phyloP scores from a whole-genome alignment of 2,329 filamentous ascomycete species.

The Exutisphaerella laricina region DNA sequence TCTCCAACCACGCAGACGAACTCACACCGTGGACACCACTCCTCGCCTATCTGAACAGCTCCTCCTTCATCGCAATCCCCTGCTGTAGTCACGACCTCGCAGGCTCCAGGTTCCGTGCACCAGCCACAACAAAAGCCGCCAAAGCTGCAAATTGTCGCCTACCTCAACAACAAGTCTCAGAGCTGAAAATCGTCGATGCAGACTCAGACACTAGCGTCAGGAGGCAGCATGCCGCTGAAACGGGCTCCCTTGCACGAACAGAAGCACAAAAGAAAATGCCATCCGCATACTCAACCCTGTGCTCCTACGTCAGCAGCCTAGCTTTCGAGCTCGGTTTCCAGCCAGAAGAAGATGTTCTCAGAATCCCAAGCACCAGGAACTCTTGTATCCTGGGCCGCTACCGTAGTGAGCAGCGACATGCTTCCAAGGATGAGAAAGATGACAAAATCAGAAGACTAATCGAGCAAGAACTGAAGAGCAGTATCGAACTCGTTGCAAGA shows the following conservation, averaged over 20 bases:
- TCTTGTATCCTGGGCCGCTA: slow-evolving; percentile 68
- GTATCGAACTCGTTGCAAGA: slow-evolving; percentile 40
- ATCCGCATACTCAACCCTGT: slow-evolving; percentile 78
- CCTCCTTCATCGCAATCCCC: slow-evolving; percentile 86
- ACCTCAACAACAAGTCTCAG: slow-evolving; percentile 24
- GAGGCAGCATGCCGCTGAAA: slow-evolving; percentile 29
- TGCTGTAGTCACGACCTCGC: slow-evolving; percentile 88
- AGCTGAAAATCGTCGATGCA: background rate
- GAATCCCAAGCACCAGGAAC: slow-evolving; percentile 91
- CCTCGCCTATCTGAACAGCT: slow-evolving; percentile 66
- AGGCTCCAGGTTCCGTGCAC: slow-evolving; percentile 66
- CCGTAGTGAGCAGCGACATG: slow-evolving; percentile 4
- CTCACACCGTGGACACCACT: slow-evolving; percentile 94
- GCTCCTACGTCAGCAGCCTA: slow-evolving; percentile 68
- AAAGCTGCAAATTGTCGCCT: slow-evolving; percentile 12
- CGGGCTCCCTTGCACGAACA: slow-evolving; percentile 32
- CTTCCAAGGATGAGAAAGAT: slow-evolving; percentile 33
- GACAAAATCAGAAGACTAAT: slow-evolving; percentile 59
- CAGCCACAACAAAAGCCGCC: slow-evolving; percentile 16
- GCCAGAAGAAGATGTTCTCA: slow-evolving; percentile 75
- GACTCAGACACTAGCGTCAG: slow-evolving; percentile 1
- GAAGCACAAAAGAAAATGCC: slow-evolving; percentile 36
- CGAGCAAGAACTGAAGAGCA: slow-evolving; percentile 47
- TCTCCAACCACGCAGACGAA: slow-evolving; percentile 96
- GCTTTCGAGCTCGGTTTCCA: slow-evolving; percentile 67